Conservation (phyloP, 2,329 filamentous ascomycete species). For the Lomentospora prolificans region DNA sequence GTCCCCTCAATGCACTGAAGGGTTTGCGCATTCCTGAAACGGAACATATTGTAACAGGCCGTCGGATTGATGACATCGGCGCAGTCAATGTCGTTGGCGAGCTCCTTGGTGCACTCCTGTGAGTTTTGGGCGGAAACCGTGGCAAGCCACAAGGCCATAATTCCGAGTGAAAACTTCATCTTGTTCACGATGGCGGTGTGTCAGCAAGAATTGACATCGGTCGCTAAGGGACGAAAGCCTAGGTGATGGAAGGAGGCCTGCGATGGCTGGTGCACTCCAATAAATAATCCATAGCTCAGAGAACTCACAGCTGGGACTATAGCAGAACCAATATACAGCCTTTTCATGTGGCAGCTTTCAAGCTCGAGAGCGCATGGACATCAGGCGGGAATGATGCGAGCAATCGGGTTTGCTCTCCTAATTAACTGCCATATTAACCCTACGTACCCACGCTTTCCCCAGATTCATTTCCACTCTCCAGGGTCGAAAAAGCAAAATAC, state of each 20-base stretch:
- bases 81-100: slow-evolving; percentile 25
- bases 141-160: slow-evolving; percentile 16
- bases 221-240: not conserved
- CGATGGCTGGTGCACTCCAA: not conserved
- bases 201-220: not conserved
- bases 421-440: not conserved
- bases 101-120: slow-evolving; percentile 22
- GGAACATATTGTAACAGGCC: slow-evolving; percentile 30
- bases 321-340: not conserved
- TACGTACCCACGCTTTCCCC: not conserved
- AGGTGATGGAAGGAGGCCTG: not conserved
- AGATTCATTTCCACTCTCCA: not conserved
- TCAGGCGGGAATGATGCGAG: not conserved
- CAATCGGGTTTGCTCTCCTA: not conserved
- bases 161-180: slow-evolving; percentile 11
- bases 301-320: too few species aligned
- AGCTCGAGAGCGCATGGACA: not conserved
- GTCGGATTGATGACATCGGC: slow-evolving; percentile 28
- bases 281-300: not conserved
- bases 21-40: slow-evolving; percentile 22
- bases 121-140: slow-evolving; percentile 16
- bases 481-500: not conserved
- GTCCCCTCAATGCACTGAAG: slow-evolving; percentile 25
- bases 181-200: not conserved
- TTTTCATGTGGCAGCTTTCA: not conserved